phyloP scores from a whole-genome alignment of 2,329 filamentous ascomycete genomes.

The Fusarium sp. region DNA sequence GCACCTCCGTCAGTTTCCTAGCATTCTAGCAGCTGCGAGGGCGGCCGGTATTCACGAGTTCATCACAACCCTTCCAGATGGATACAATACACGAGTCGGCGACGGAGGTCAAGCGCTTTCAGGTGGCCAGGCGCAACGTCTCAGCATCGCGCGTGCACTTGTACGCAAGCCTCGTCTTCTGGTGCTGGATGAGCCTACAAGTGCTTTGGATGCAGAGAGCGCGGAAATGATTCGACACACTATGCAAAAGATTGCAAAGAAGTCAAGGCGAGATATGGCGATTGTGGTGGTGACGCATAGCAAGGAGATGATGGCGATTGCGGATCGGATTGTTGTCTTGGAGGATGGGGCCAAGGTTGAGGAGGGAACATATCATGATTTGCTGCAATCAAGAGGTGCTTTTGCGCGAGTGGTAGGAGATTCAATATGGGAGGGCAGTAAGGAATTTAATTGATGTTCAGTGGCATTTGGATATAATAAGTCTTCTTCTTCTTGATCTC shows the following conservation, averaged over 20 bases:
- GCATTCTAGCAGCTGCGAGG: slow-evolving; percentile 62
- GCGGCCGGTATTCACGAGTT: slow-evolving; percentile 79
- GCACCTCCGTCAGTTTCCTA: slow-evolving; percentile 54
- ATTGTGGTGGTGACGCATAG: slow-evolving; percentile 86
- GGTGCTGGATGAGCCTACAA: slow-evolving; percentile 88
- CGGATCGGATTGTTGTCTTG: slow-evolving; percentile 77
- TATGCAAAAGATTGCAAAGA: slow-evolving; percentile 62
- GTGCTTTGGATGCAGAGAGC: slow-evolving; percentile 76
- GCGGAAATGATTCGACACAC: slow-evolving; percentile 72
- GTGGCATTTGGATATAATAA: not conserved
- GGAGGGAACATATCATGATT: slow-evolving; percentile 70
- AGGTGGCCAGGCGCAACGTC: slow-evolving; percentile 83
- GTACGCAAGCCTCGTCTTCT: slow-evolving; percentile 76
- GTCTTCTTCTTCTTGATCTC: not conserved
- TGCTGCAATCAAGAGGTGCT: slow-evolving; percentile 58
- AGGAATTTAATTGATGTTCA: not conserved
- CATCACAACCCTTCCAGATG: slow-evolving; percentile 71
- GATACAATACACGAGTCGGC: slow-evolving; percentile 73
- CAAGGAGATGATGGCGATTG: slow-evolving; percentile 85
- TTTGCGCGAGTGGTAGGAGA: slow-evolving; percentile 60
- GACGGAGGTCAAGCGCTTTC: slow-evolving; percentile 79
- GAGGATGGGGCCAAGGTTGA: slow-evolving; percentile 74
- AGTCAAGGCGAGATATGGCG: slow-evolving; percentile 60
- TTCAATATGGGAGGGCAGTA: slow-evolving; percentile 22
- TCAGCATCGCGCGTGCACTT: slow-evolving; percentile 84